Percentiles rank a stretch among this genome's conserved stretches.
Evolutionary conservation across 1,284 basidiomycete species (phyloP).

Genomic region (Ganoderma lucidum): DNA sequence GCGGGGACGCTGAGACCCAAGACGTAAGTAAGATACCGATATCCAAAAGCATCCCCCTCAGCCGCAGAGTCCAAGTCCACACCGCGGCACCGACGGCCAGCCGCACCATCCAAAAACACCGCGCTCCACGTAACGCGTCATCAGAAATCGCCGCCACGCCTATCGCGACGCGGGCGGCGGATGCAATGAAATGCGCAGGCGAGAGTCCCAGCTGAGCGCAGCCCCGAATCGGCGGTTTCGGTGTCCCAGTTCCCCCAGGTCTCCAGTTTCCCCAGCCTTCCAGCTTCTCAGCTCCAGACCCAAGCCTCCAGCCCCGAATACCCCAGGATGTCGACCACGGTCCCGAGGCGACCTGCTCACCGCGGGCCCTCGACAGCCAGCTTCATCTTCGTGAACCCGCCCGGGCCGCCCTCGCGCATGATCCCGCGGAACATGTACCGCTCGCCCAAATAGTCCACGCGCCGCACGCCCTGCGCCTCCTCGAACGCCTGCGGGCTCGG

Average conservation of each 20-base stretch:
- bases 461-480: conserved; percentile 53
- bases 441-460: conserved; percentile 61
- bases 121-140: not conserved
- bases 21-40: not conserved
- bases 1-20: not conserved
- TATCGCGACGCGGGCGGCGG: not conserved
- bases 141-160: not conserved
- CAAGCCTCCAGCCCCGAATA: not conserved
- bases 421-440: conserved; percentile 64
- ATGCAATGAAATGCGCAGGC: not conserved
- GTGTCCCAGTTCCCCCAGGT: not conserved
- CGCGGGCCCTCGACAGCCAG: conserved; percentile 42
- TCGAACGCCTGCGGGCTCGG: conserved; percentile 50
- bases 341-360: not conserved
- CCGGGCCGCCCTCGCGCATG: conserved; percentile 46
- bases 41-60: not conserved
- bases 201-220: conserved; percentile 4
- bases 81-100: not conserved
- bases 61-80: conserved; percentile 3
- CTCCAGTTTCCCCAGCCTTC: not conserved
- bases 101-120: not conserved
- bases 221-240: not conserved
- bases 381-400: conserved; percentile 49
- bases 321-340: not conserved
- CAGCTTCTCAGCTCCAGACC: not conserved